Percentiles rank a stretch among this genome's conserved stretches.
Conservation (phyloP, 2,329 filamentous ascomycete species). For the Trichoderma oligosporum region DNA sequence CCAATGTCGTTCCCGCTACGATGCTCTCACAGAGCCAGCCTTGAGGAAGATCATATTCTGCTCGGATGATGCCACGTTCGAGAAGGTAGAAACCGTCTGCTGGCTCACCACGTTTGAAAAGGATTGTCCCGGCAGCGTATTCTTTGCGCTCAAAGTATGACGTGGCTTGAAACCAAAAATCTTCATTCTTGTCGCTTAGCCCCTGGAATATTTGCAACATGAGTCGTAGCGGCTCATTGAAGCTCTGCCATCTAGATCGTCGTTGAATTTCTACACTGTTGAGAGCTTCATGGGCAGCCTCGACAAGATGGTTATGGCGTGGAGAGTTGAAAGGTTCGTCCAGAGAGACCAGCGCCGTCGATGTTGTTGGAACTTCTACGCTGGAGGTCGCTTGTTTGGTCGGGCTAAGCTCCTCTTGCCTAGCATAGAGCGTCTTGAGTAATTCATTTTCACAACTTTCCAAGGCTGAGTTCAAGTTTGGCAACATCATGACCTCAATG, state of each 20-base stretch:
- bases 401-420: slow-evolving; percentile 57
- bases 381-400: slow-evolving; percentile 42
- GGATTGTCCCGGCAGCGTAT: slow-evolving; percentile 63
- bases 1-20: slow-evolving; percentile 89
- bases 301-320: slow-evolving; percentile 69
- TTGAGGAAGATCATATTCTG: slow-evolving; percentile 87
- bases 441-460: slow-evolving; percentile 95
- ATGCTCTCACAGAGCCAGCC: slow-evolving; percentile 88
- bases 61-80: slow-evolving; percentile 82
- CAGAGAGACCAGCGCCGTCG: slow-evolving; percentile 34
- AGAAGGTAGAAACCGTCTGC: slow-evolving; percentile 86
- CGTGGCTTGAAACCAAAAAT: slow-evolving; percentile 86
- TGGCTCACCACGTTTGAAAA: slow-evolving; percentile 74
- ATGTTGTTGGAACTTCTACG: slow-evolving; percentile 46
- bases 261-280: slow-evolving; percentile 59
- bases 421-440: slow-evolving; percentile 72
- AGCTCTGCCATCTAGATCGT: slow-evolving; percentile 71
- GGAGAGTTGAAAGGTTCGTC: slow-evolving; percentile 67
- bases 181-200: slow-evolving; percentile 78
- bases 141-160: slow-evolving; percentile 70
- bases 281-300: slow-evolving; percentile 73
- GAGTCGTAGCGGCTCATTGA: slow-evolving; percentile 84
- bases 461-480: slow-evolving; percentile 86
- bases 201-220: slow-evolving; percentile 95
- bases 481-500: slow-evolving; percentile 74